phyloP scores from a whole-genome alignment of 139 green algal genomes.

The Chlorella vulgaris region DNA sequence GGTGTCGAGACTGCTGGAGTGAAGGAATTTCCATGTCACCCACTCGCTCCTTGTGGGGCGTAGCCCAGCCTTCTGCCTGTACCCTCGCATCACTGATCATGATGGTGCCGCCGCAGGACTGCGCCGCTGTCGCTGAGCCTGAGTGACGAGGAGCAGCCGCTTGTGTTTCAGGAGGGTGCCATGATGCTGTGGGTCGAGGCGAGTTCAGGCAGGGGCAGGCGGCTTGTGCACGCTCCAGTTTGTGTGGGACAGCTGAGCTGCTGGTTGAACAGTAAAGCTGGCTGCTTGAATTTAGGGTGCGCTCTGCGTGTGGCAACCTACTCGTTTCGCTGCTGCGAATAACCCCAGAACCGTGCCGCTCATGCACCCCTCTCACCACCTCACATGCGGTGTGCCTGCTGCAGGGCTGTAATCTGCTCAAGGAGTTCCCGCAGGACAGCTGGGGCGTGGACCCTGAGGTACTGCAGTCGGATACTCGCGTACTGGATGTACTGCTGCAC shows the following conservation, averaged over 20 bases:
- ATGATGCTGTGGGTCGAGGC: slow-evolving; percentile 76
- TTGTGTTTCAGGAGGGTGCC: slow-evolving; percentile 66
- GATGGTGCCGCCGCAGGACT: slow-evolving; percentile 3
- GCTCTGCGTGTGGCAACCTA: background rate
- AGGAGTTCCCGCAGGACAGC: background rate
- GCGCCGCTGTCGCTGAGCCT: slow-evolving; percentile 10
- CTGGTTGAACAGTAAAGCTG: no score
- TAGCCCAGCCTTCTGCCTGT: no score
- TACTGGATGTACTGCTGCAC: slow-evolving; percentile 88
- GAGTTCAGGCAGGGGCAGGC: background rate
- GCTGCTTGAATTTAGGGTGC: background rate
- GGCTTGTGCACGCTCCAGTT: no score
- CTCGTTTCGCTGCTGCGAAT: no score
- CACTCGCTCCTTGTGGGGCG: no score
- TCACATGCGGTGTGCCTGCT: background rate
- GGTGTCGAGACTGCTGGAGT: no score
- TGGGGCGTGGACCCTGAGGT: slow-evolving; percentile 52
- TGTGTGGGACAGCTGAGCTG: no score
- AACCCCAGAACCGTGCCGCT: no score
- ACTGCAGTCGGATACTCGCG: slow-evolving; percentile 77
- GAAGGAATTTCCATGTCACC: no score
- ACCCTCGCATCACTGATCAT: no score
- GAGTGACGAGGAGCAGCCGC: slow-evolving; percentile 48
- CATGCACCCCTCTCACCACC: no score
- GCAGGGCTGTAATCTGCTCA: slow-evolving; percentile 46